Evolutionary conservation across 2,329 filamentous ascomycete genomes (phyloP).

Genomic region (Truncatella angustata): DNA sequence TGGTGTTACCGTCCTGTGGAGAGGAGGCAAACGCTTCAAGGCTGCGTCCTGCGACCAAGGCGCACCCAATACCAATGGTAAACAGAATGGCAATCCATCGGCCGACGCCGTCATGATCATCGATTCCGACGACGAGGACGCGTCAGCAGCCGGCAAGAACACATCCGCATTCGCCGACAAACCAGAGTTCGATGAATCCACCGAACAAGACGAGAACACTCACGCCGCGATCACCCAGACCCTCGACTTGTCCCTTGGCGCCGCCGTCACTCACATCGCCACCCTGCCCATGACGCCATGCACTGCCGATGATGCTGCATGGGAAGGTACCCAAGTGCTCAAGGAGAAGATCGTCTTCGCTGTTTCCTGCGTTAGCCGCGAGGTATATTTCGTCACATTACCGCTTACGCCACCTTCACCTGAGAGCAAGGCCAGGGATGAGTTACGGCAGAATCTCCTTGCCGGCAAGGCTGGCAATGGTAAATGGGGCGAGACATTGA

Average conservation of each 20-base stretch:
- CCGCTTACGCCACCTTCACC: slow-evolving; percentile 62
- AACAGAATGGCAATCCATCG: slow-evolving; percentile 47
- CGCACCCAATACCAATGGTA: slow-evolving; percentile 32
- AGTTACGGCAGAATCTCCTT: slow-evolving; percentile 49
- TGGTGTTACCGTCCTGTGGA: slow-evolving; percentile 61
- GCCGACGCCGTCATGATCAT: slow-evolving; percentile 60
- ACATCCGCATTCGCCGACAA: slow-evolving; percentile 44
- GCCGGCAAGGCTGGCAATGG: slow-evolving; percentile 57
- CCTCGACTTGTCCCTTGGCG: slow-evolving; percentile 59
- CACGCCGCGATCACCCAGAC: slow-evolving; percentile 59
- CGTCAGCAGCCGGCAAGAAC: slow-evolving; percentile 24
- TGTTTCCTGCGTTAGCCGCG: slow-evolving; percentile 56
- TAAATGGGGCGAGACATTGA: slow-evolving; percentile 61
- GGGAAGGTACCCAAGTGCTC: slow-evolving; percentile 46
- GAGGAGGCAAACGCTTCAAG: slow-evolving; percentile 61
- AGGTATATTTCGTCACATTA: slow-evolving; percentile 56
- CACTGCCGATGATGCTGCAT: slow-evolving; percentile 46
- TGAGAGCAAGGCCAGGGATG: slow-evolving; percentile 54
- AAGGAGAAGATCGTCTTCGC: slow-evolving; percentile 60
- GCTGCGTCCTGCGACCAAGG: slow-evolving; percentile 31
- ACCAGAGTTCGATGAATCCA: slow-evolving; percentile 56
- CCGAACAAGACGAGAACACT: slow-evolving; percentile 41
- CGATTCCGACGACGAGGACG: slow-evolving; percentile 60
- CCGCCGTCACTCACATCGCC: slow-evolving; percentile 54
- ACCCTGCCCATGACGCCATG: slow-evolving; percentile 52